These are phyloP conservation scores for Coriaria nepalensis DNA, from an alignment of 306 rosid species.

Conservation along the genomic window DNA sequence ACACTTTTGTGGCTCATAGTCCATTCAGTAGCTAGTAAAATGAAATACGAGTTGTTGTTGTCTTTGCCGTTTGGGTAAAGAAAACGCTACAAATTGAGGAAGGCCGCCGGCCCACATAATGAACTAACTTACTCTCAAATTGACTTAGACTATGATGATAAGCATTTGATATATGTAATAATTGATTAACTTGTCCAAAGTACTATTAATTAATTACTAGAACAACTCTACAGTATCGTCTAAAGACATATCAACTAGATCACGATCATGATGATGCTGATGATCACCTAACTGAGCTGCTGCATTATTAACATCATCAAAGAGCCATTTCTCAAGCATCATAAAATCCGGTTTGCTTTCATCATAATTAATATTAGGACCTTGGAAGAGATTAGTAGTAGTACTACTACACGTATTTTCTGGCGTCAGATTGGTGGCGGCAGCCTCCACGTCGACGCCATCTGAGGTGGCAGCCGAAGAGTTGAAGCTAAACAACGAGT, in stretches of 20 bases:
- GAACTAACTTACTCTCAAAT: no score
- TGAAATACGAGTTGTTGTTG: no score
- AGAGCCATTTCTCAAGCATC: slow-evolving; percentile 70
- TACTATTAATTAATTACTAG: no score
- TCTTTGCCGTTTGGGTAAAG: no score
- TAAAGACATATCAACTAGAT: slow-evolving; percentile 36
- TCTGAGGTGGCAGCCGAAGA: slow-evolving; percentile 23
- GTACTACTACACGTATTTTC: slow-evolving; percentile 4
- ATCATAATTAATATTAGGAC: neutral
- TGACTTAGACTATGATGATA: no score
- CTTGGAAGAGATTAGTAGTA: slow-evolving; percentile 16
- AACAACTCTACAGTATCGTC: slow-evolving; percentile 29
- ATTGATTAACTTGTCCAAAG: no score
- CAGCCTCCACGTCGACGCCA: slow-evolving; percentile 20
- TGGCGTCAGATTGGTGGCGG: slow-evolving; percentile 5
- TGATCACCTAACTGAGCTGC: no score
- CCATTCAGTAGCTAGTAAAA: no score
- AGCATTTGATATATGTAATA: no score
- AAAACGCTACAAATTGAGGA: no score
- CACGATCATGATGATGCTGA: slow-evolving; percentile 32
- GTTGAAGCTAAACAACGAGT: slow-evolving; percentile 36
- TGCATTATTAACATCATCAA: slow-evolving; percentile 36
- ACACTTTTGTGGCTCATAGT: no score
- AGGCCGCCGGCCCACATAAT: no score
- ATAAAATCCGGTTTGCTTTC: slow-evolving; percentile 41